Conservation (phyloP, 371 early-diverging fungal genomes). For the Encephalitozoon intestinalis region DNA sequence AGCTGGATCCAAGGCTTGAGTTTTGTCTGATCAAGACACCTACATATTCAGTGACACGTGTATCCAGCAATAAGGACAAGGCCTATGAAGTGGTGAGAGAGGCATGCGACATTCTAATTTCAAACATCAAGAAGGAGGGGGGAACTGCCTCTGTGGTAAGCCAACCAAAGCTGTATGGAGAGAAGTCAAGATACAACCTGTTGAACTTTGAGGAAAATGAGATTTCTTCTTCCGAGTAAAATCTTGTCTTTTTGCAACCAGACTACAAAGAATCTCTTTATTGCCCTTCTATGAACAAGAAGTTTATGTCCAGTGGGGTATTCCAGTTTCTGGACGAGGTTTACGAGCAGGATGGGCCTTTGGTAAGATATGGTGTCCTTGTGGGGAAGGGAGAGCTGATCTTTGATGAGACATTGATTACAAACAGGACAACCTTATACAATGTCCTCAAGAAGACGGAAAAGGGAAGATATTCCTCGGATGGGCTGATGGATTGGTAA, state of each 20-base stretch:
- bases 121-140: conserved; percentile 17
- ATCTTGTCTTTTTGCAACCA: not conserved
- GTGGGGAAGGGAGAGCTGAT: not conserved
- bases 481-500: not conserved
- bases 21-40: conserved; percentile 52
- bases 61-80: conserved; percentile 47
- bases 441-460: not conserved
- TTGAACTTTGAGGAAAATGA: conserved; percentile 25
- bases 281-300: not conserved
- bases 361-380: not conserved
- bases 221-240: not conserved
- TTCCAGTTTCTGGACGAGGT: not conserved
- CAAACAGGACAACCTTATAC: not conserved
- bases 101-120: conserved; percentile 26
- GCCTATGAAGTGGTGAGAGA: conserved; percentile 36
- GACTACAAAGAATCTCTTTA: not conserved
- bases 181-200: conserved; percentile 37
- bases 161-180: conserved; percentile 41
- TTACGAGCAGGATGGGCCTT: not conserved
- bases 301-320: not conserved
- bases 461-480: not conserved
- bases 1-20: conserved; percentile 63
- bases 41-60: conserved; percentile 54
- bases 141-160: conserved; percentile 26
- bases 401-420: not conserved